Base-by-base conservation (phyloP, 208 protist genomes). In the Wallacemonas sp. region DNA sequence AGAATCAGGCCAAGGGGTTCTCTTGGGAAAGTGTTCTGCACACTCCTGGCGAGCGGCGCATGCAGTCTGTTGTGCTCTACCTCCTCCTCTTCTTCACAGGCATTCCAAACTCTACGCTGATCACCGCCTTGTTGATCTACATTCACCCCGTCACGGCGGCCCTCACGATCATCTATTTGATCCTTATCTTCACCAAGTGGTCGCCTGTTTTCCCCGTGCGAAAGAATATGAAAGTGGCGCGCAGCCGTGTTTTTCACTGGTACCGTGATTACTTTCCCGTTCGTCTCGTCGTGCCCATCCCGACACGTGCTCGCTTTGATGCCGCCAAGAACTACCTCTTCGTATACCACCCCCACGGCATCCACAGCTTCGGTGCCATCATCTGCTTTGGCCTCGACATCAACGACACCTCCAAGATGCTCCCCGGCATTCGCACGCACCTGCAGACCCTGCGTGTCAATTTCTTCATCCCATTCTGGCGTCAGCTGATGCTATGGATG, bases 401-500 rank as follows among this genome's bases (percentile, higher is more conserved):
- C 21, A 89, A 84, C 39, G 69, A 71, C 19, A 21, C 72, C 6
- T 67, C 54, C 5, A 47, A 79, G 8, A 14, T 82, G 62, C 68
- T 96, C 55, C 83, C 88, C 3, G 83, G 86, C 54, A 78, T 97
- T 34, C 62, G 27, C 1, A 79, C 82, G 22, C 90, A 93, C 58
- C 39, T 84, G 15, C 94, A 96, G 69, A 95, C 91, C 4, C 82
- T 96, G 11, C 76, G 70, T n/a, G 65, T 94, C 15, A 94, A 95
- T 65, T 94, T 94, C 34, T 95, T 77, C 58, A 56, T 97, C 22
- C 94, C 94, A 1, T 80, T 97, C 34, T 97, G 90, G 82, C 80
- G 90, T 6, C 74, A 91, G 38, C 53, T 96, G n/a, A 62, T 86
- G 28, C 39, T 79, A 9, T 70, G 59, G 51, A 69, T 82, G 45